A percentile compares a stretch with the other conserved stretches of the same genome.
These are phyloP conservation scores for Aureobasidium sp. DNA, from an alignment of 2,329 filamentous ascomycete genomes.

Conservation along the genomic window DNA sequence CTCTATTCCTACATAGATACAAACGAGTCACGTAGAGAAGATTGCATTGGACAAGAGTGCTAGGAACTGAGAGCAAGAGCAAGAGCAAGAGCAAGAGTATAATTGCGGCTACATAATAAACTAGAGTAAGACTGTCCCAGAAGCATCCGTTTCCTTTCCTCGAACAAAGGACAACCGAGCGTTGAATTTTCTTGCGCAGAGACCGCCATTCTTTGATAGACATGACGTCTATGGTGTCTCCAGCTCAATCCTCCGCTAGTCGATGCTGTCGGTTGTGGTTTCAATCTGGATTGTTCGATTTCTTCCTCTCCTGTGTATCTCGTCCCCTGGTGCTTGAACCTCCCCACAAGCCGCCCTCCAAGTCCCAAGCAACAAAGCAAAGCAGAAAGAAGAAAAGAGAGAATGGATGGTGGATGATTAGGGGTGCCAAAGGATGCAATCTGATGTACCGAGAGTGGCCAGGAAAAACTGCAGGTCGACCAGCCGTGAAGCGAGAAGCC, in stretches of 20 bases:
- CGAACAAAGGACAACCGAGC: conserved; percentile 2
- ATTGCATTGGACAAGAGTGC: not conserved
- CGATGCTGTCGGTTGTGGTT: not conserved
- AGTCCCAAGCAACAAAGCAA: conserved; percentile 14
- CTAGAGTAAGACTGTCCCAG: not conserved
- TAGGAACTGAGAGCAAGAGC: not conserved
- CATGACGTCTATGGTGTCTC: not conserved
- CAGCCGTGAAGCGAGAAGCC: conserved; percentile 24
- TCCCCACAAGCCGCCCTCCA: conserved; percentile 19
- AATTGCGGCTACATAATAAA: not conserved
- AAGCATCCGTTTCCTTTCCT: not conserved
- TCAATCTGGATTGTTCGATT: conserved; percentile 10
- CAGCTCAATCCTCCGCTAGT: not conserved
- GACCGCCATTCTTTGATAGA: not conserved
- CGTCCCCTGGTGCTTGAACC: conserved; percentile 15
- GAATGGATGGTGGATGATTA: conserved; percentile 7
- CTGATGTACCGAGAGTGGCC: conserved; percentile 14
- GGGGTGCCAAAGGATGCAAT: conserved; percentile 11
- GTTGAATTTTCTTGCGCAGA: not conserved
- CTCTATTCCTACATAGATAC: no score
- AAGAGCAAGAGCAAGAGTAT: not conserved
- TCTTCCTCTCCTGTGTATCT: not conserved
- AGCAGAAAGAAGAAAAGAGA: conserved; percentile 1
- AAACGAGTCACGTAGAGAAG: not conserved
- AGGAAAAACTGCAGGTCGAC: conserved; percentile 23